A percentile compares a stretch with the other conserved stretches of the same genome.
Evolutionary conservation across 1,139 yeast genomes (phyloP).

Genomic region (Scheffersomyces illinoinensis): DNA sequence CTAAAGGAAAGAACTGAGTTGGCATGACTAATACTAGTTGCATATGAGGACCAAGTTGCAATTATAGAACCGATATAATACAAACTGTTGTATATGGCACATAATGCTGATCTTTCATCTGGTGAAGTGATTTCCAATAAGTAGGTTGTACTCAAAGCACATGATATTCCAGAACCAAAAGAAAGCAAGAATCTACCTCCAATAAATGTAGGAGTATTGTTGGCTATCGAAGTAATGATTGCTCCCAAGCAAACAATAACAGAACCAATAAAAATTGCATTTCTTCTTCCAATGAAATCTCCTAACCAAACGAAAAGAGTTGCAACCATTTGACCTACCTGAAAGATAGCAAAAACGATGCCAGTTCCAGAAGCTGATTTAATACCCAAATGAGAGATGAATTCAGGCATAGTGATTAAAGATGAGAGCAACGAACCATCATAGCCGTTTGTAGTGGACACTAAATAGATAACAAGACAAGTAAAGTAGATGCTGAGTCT

Average conservation of each 20-base stretch:
- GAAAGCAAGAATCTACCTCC: constrained; percentile 24
- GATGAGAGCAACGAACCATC: background rate
- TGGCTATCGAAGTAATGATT: constrained; percentile 23
- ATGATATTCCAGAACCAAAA: constrained; percentile 12
- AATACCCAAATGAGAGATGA: background rate
- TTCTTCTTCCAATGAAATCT: constrained; percentile 15
- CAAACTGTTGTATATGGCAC: constrained; percentile 20
- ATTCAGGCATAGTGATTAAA: background rate
- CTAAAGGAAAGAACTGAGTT: constrained; percentile 17
- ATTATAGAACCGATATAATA: constrained; percentile 26
- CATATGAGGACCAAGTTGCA: constrained; percentile 27
- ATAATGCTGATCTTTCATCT: constrained; percentile 20
- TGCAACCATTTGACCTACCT: constrained; percentile 19
- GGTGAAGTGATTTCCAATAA: constrained; percentile 27
- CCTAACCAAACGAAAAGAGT: constrained; percentile 12
- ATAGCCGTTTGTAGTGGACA: background rate
- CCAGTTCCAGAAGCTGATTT: constrained; percentile 20
- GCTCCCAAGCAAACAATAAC: constrained; percentile 22
- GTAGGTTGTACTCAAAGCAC: constrained; percentile 22
- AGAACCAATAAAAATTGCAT: constrained; percentile 18
- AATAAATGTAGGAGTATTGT: constrained; percentile 16
- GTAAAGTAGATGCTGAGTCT: background rate
- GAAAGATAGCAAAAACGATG: constrained; percentile 19
- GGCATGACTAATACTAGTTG: constrained; percentile 18
- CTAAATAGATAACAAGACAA: background rate